Conservation (phyloP, 805 yeast genomes). For the Candida taoyuanica region DNA sequence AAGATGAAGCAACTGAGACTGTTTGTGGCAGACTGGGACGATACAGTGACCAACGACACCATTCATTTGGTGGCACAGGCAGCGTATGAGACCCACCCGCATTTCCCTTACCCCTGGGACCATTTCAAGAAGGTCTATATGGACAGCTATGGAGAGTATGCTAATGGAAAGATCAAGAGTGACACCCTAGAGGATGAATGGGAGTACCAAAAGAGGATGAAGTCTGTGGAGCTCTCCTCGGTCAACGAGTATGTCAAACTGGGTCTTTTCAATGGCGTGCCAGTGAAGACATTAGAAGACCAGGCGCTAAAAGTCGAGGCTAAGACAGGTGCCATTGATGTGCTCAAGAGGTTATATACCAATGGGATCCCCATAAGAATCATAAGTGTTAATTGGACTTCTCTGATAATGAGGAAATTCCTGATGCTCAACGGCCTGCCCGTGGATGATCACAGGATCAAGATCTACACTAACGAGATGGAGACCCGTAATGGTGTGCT, state of each 20-base stretch:
- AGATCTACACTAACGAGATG: conserved; percentile 48
- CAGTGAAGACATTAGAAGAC: conserved; percentile 26
- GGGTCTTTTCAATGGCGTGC: conserved; percentile 40
- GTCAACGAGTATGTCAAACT: conserved; percentile 36
- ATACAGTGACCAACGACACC: conserved; percentile 59
- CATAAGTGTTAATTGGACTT: conserved; percentile 63
- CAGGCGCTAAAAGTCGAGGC: conserved; percentile 37
- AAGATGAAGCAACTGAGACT: conserved; percentile 8
- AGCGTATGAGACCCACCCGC: conserved; percentile 37
- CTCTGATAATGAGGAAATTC: conserved; percentile 37
- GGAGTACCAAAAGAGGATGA: conserved; percentile 41
- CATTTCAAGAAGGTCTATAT: conserved; percentile 42
- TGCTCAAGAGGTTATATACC: conserved; percentile 13
- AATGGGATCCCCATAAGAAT: conserved; percentile 36
- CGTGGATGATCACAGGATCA: conserved; percentile 19
- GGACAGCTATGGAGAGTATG: conserved; percentile 32
- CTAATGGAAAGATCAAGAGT: conserved; percentile 28
- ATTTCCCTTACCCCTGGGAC: conserved; percentile 35
- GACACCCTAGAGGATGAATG: conserved; percentile 37
- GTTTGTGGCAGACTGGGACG: conserved; percentile 62
- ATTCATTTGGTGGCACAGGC: conserved; percentile 45
- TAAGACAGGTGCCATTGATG: conserved; percentile 30
- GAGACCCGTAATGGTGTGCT: conserved; percentile 26
- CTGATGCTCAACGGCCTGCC: conserved; percentile 23
- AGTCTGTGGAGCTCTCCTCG: conserved; percentile 44